phyloP scores from a whole-genome alignment of 495 filamentous ascomycete genomes.

The Cercophora scortea region DNA sequence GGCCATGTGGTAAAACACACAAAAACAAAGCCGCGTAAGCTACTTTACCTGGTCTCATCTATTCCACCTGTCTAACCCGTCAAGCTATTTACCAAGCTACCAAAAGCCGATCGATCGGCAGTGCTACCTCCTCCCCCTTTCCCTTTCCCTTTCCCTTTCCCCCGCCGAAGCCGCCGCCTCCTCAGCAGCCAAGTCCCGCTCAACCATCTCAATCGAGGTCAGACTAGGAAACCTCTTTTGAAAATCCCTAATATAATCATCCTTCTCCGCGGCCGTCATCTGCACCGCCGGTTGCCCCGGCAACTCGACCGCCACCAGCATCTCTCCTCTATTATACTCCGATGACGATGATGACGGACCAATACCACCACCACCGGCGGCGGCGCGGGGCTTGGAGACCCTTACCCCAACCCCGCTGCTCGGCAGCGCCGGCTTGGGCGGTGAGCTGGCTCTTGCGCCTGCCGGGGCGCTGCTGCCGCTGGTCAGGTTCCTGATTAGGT shows the following conservation, averaged over 20 bases:
- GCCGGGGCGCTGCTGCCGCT: slow-evolving; percentile 9
- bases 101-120: too few species aligned
- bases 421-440: slow-evolving; percentile 16
- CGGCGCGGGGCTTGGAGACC: neutral
- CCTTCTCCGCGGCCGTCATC: slow-evolving; percentile 42
- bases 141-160: neutral
- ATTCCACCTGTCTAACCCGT: too few species aligned
- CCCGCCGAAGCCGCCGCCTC: slow-evolving; percentile 1
- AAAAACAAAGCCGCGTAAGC: too few species aligned
- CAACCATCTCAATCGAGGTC: slow-evolving; percentile 75
- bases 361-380: neutral
- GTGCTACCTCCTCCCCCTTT: neutral
- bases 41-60: too few species aligned
- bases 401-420: too few species aligned
- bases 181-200: slow-evolving; percentile 34
- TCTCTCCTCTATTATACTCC: slow-evolving; percentile 14
- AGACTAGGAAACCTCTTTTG: slow-evolving; percentile 76
- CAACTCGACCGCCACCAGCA: slow-evolving; percentile 32
- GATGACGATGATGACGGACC: too few species aligned
- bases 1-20: too few species aligned
- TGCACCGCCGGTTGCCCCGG: slow-evolving; percentile 33
- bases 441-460: slow-evolving; percentile 19
- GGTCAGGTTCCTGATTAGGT: slow-evolving; percentile 41
- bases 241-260: slow-evolving; percentile 57
- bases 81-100: too few species aligned